Evolutionary conservation across 208 protist species (phyloP), one percentile per base, ranked within the genome.

Genomic region (Naegleria gruberi): DNA sequence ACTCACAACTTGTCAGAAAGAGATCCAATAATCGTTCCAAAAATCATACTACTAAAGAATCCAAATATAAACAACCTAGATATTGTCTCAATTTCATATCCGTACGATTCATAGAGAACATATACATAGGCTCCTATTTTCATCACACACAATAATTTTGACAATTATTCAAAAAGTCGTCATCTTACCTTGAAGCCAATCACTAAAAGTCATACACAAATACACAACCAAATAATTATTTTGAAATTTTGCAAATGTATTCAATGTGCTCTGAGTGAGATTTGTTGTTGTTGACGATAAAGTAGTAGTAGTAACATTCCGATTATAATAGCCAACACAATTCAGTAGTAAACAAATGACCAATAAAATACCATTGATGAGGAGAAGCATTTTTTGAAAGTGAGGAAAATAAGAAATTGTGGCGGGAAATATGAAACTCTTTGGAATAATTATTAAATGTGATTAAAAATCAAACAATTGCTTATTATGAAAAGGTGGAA

Each of bases 41-140:
- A 94, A 47, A 96, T 23, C 73, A 95, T 85, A n/a, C 87, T 91
- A 40, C 93, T 95, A 26, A 65, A 42, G 65, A 97, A 97, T 10
- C 95, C 95, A 45, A 74, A 82, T 17, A 97, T 93, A 87, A 96
- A 97, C 15, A 97, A 85, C 3, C 90, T 41, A 15, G 86, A 93
- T 65, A 96, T 97, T 23, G 93, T 82, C n/a, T 86, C 40, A 46
- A 91, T 92, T 0, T 4, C 26, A 81, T 94, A 96, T 30, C 94
- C 94, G 87, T 96, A 96, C 23, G 77, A 87, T 74, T 92, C 88
- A 89, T 97, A 97, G 1, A 97, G 55, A 4, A 84, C 90, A 89
- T 97, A 97, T 65, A 96, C 93, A 90, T 95, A 96, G 1, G 94
- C 93, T 30, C 95, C 95, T 55, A 0, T n/a, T 34, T 37, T 30